A percentile compares a stretch with the other conserved stretches of the same genome.
These are phyloP conservation scores for Prototheca cutis DNA, from an alignment of 163 green algal species.

Conservation along the genomic window DNA sequence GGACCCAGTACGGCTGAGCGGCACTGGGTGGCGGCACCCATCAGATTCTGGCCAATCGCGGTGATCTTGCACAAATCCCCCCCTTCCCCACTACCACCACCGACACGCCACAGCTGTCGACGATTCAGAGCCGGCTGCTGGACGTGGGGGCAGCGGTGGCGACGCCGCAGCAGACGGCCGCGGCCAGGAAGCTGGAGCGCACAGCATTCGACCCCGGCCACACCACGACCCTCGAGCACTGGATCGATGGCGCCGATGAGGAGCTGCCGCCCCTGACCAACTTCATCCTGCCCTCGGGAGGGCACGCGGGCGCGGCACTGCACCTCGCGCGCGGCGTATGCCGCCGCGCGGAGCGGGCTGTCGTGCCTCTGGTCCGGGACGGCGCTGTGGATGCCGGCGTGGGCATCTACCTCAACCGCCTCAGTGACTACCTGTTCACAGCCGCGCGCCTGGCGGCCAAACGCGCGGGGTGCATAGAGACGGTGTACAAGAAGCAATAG, in stretches of 20 bases:
- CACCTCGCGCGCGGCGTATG: constrained; percentile 73
- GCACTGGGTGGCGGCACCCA: too few relatives aligned
- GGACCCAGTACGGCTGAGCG: too few relatives aligned
- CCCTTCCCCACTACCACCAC: too few relatives aligned
- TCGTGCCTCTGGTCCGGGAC: constrained; percentile 20
- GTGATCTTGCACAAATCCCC: too few relatives aligned
- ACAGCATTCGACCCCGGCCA: constrained; percentile 42
- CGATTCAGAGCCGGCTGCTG: constrained; percentile 81
- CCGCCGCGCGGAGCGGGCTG: constrained; percentile 71
- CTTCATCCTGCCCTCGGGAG: constrained; percentile 90
- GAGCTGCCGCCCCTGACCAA: constrained; percentile 67
- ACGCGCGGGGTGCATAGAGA: constrained; percentile 26
- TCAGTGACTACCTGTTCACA: constrained; percentile 93
- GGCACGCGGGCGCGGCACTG: constrained; percentile 49
- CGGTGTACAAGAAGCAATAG: constrained; percentile 24
- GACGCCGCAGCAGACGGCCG: constrained; percentile 63
- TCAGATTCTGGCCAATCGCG: too few relatives aligned
- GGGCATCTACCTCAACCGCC: constrained; percentile 76
- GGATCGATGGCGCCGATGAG: constrained; percentile 78
- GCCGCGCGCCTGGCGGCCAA: constrained; percentile 60
- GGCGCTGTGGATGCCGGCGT: constrained; percentile 32
- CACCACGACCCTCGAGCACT: constrained; percentile 60
- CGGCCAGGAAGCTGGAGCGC: constrained; percentile 15
- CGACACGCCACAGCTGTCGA: constrained; percentile 55
- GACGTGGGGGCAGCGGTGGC: constrained; percentile 84